Base-by-base conservation (phyloP, 352 stramenopile species). In the Pythium folliculosum region DNA sequence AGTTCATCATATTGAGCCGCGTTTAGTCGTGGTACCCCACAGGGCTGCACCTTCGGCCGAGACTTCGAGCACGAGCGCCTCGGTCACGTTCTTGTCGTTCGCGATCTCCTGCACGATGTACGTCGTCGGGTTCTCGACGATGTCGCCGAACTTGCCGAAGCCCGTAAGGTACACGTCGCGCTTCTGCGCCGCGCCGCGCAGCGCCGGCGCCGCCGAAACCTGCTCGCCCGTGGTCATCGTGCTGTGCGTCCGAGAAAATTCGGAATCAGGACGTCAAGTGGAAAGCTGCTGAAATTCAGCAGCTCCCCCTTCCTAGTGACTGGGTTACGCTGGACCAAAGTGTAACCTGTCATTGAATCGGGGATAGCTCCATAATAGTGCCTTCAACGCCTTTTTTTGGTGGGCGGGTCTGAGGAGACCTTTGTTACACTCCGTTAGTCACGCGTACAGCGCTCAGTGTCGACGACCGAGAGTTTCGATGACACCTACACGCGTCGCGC, bases 61-160 rank as follows among this genome's bases (percentile, higher is more conserved):
- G 4, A 91, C 81, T 70, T 95, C 85, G 12, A 95, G 80, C 65
- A 95, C 86, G 17, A 78, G 67, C 35, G 77, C 63, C 37, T 89
- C 73, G 8, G 83, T 91, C 52, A 93, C 78, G 43, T 90, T 86
- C n/a, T 72, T 65, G 58, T 93, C 76, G 30, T 74, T 57, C 19
- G 69, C 81, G 22, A 95, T 60, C 50, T 80, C 65, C 69, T 87
- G 62, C 48, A 78, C 79, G 44, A 95, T 67, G 32, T 70, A 62
- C 19, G 81, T 91, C 59, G 85, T 94, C n/a, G 85, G 85, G 67
- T 95, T 95, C 53, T 92, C 80, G 14, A 88, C 37, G 37, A 95
- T 89, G 70, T 93, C 71, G 47, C 81, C 88, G 56, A 95, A 95
- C 70, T 90, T 89, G 73, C 85, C 88, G 43, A 95, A 95, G 51